A percentile compares a stretch with the other conserved stretches of the same genome.
phyloP scores from a whole-genome alignment of 805 yeast genomes.

The Saccharomycopsis guyanensis region DNA sequence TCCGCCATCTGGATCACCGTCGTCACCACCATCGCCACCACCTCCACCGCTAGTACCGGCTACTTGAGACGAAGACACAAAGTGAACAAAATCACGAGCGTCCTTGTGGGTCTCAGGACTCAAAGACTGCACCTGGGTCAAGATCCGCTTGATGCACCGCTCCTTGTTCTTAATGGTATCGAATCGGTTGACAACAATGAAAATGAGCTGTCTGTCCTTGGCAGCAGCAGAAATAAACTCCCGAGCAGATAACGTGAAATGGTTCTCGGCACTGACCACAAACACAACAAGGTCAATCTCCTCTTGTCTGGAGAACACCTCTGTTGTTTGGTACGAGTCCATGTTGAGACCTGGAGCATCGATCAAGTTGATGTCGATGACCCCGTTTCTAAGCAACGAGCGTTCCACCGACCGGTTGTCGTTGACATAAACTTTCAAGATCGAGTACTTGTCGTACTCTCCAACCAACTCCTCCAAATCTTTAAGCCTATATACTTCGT shows the following conservation, averaged over 20 bases:
- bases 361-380: constrained; percentile 83
- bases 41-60: constrained; percentile 32
- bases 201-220: constrained; percentile 82
- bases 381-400: constrained; percentile 78
- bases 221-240: constrained; percentile 90
- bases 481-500: constrained; percentile 43
- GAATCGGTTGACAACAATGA: constrained; percentile 89
- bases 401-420: constrained; percentile 63
- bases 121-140: constrained; percentile 76
- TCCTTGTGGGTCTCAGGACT: constrained; percentile 91
- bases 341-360: constrained; percentile 97
- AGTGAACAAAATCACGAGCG: constrained; percentile 87
- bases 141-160: constrained; percentile 65
- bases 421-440: constrained; percentile 73
- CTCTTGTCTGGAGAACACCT: constrained; percentile 91
- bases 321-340: constrained; percentile 91
- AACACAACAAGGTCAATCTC: constrained; percentile 94
- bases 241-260: constrained; percentile 86
- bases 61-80: constrained; percentile 61
- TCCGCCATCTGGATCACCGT: constrained; percentile 26
- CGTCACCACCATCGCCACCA: constrained; percentile 29
- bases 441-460: constrained; percentile 59
- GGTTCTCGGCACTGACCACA: constrained; percentile 94
- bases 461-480: constrained; percentile 65
- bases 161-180: constrained; percentile 79